Evolutionary conservation across 768 basidiomycete genomes (phyloP), one percentile per base, ranked within the genome.

Genomic region (Myochromella boudieri): DNA sequence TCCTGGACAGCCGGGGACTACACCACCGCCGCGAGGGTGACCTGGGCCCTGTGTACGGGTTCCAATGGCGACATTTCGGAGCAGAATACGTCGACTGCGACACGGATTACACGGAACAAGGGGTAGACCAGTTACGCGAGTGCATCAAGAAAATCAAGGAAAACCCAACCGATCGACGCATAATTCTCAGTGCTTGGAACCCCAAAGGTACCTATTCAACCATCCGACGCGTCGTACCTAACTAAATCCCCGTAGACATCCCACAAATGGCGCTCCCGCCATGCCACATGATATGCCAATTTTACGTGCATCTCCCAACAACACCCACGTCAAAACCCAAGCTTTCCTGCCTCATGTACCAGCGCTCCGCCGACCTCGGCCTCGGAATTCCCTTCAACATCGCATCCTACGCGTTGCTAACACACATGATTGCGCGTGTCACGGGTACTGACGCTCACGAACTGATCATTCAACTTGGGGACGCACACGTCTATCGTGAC

Each of bases 301-400:
- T 99, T 77, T 97, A 92, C 72, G 95, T 99, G 26, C 87, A 92
- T 60, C 84, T 95, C 29, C 54, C 74, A 1, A 56, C 67, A 11
- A 58, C 74, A 14, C 74, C 81, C 1, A 57, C 65, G 1, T 61
- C 71, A 14, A 84, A 81, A 54, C 86, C 85, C 8, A 80, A 79
- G 46, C 84, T 98, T 14, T 95, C 92, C 7, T 97, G 95, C 66
- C 77, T 95, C 36, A 94, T 98, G 93, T 97, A 86, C 71, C 95
- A 98, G 62, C 90, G 97, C 37, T 97, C 95, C 10, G 95, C 95
- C 14, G 95, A 99, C 63, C 80, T 97, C 6, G 95, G 95, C 1
- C 89, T 99, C 29, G 95, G 95, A 3, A 91, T 99, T 38, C 95
- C 95, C 0, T 99, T 99, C 80, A 99, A 99, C 68, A 98, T 99